Evolutionary conservation across 169 alveolate genomes (phyloP).

Genomic region (Plasmodium vivax): DNA sequence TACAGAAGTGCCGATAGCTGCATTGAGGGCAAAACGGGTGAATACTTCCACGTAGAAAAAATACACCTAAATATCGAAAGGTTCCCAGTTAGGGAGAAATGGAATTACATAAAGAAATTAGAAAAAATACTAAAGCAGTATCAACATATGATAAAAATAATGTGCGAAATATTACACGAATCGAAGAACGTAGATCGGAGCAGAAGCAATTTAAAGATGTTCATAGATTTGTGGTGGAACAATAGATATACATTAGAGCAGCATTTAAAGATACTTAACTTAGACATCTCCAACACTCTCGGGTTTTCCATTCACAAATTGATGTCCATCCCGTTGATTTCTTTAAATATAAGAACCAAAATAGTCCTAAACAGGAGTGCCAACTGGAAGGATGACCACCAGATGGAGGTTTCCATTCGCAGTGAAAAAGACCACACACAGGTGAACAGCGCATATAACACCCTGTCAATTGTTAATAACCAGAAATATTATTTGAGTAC

Average conservation of each 20-base stretch:
- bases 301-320: slow-evolving; percentile 72
- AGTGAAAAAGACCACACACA: background rate
- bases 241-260: slow-evolving; percentile 72
- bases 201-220: slow-evolving; percentile 33
- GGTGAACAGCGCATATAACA: background rate
- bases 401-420: background rate
- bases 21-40: slow-evolving; percentile 21
- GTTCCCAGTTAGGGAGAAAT: slow-evolving; percentile 40
- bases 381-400: background rate
- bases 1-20: slow-evolving; percentile 20
- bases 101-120: slow-evolving; percentile 70
- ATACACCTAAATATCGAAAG: slow-evolving; percentile 64
- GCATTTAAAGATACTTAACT: slow-evolving; percentile 57
- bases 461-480: slow-evolving; percentile 43
- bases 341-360: slow-evolving; percentile 15
- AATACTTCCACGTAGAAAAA: slow-evolving; percentile 72
- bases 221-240: slow-evolving; percentile 74
- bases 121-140: slow-evolving; percentile 69
- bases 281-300: slow-evolving; percentile 51
- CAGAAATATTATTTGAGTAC: slow-evolving; percentile 53
- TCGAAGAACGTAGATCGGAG: slow-evolving; percentile 50
- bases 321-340: slow-evolving; percentile 61
- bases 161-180: slow-evolving; percentile 71
- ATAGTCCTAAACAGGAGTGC: background rate
- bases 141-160: slow-evolving; percentile 71